These are phyloP conservation scores for Penicillium palitans DNA, from an alignment of 2,329 filamentous ascomycete genomes.

Conservation along the genomic window DNA sequence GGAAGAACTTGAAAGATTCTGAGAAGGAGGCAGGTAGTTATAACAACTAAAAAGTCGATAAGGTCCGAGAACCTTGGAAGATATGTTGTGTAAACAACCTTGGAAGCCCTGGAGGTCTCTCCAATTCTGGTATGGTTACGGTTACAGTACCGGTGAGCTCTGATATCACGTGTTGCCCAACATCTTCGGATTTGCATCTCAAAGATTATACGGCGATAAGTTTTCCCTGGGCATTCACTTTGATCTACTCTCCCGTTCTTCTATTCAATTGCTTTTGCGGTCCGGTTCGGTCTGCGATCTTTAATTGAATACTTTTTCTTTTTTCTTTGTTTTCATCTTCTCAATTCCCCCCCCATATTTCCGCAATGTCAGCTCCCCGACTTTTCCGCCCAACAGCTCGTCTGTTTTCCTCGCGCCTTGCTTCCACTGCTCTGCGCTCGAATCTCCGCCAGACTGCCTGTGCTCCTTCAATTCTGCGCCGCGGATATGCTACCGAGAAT, in stretches of 20 bases:
- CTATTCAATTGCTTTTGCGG: slow-evolving; percentile 17
- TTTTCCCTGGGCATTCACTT: slow-evolving; percentile 4
- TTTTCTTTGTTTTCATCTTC: slow-evolving; percentile 29
- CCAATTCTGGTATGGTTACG: slow-evolving; percentile 11
- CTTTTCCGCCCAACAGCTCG: slow-evolving; percentile 65
- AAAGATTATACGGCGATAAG: slow-evolving; percentile 23
- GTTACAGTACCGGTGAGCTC: slow-evolving; percentile 39
- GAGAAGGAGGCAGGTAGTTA: background rate
- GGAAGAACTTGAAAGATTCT: background rate
- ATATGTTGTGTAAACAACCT: background rate
- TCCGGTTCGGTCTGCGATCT: slow-evolving; percentile 22
- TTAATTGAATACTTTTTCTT: slow-evolving; percentile 16
- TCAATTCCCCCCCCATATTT: slow-evolving; percentile 56
- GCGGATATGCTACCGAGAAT: slow-evolving; percentile 58
- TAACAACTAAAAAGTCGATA: background rate
- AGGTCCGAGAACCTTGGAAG: background rate
- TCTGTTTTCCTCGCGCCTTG: slow-evolving; percentile 58
- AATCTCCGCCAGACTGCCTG: slow-evolving; percentile 54
- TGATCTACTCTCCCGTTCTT: slow-evolving; percentile 1
- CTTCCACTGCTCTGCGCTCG: slow-evolving; percentile 53
- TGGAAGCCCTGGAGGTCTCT: background rate
- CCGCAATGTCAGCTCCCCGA: slow-evolving; percentile 60
- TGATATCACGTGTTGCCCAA: slow-evolving; percentile 40
- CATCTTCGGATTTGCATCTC: slow-evolving; percentile 34
- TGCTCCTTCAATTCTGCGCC: slow-evolving; percentile 49